Evolutionary conservation across 2,329 filamentous ascomycete species (phyloP).

Genomic region (Elsinoe arachidis): DNA sequence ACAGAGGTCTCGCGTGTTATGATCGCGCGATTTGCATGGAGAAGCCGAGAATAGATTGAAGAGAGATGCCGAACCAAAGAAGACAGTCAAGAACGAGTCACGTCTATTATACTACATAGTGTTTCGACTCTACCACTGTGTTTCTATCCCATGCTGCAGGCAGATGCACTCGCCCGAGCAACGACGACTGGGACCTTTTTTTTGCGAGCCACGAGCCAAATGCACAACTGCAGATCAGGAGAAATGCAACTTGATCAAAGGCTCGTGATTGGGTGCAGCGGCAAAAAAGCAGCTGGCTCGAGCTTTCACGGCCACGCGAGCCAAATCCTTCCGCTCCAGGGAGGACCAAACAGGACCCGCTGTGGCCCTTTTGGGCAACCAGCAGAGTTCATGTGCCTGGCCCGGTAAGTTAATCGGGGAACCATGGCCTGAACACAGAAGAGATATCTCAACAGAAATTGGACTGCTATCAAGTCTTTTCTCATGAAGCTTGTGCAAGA

Average conservation of each 20-base stretch:
- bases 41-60: constrained; percentile 1
- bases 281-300: neutral
- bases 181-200: neutral
- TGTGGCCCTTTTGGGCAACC: neutral
- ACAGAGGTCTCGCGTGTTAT: neutral
- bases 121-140: neutral
- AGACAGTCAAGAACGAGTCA: too few relatives aligned
- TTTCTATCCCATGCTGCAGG: neutral
- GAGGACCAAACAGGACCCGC: too few relatives aligned
- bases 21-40: neutral
- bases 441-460: too few relatives aligned
- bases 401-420: too few relatives aligned
- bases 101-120: too few relatives aligned
- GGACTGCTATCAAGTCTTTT: too few relatives aligned
- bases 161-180: neutral
- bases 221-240: constrained; percentile 4
- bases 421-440: too few relatives aligned
- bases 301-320: constrained; percentile 2
- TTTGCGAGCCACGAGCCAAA: neutral
- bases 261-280: neutral
- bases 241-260: neutral
- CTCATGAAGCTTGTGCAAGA: too few relatives aligned
- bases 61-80: neutral
- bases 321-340: neutral
- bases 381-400: neutral